Evolutionary conservation across 1,139 yeast genomes (phyloP).

Genomic region (Zygoascus sp.): DNA sequence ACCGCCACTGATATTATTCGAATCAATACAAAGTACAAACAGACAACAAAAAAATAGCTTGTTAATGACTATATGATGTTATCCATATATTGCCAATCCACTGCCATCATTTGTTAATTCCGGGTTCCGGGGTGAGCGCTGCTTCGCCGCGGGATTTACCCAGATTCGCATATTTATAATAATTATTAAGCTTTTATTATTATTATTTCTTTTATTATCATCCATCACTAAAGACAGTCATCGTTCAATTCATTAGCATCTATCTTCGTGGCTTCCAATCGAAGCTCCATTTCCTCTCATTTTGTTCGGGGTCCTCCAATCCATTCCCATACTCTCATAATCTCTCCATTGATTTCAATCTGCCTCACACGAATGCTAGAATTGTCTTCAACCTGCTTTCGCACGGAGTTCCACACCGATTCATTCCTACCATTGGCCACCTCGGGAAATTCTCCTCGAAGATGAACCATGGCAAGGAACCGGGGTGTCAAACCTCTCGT

Average conservation of each 20-base stretch:
- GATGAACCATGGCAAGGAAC: slow-evolving; percentile 68
- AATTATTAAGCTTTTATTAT: background rate
- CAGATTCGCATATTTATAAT: background rate
- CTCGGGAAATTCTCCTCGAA: slow-evolving; percentile 63
- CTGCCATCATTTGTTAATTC: background rate
- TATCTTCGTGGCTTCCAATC: no score
- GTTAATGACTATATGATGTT: background rate
- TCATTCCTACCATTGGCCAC: slow-evolving; percentile 43
- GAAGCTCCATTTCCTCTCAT: background rate
- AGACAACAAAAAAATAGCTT: background rate
- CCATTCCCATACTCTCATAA: slow-evolving; percentile 91
- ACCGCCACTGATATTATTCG: no score
- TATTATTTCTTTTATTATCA: background rate
- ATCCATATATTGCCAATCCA: background rate
- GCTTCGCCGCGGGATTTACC: background rate
- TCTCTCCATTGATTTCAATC: slow-evolving; percentile 77
- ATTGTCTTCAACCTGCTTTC: slow-evolving; percentile 58
- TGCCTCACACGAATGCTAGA: slow-evolving; percentile 56
- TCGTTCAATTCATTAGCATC: background rate
- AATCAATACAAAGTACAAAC: no score
- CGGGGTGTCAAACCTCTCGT: slow-evolving; percentile 38
- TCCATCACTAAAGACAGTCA: background rate
- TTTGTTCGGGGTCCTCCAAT: slow-evolving; percentile 29
- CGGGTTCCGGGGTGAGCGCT: background rate
- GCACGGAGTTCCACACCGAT: slow-evolving; percentile 61